Conservation (phyloP, 192 early-diverging fungal species). For the Lobulomyces angularis region DNA sequence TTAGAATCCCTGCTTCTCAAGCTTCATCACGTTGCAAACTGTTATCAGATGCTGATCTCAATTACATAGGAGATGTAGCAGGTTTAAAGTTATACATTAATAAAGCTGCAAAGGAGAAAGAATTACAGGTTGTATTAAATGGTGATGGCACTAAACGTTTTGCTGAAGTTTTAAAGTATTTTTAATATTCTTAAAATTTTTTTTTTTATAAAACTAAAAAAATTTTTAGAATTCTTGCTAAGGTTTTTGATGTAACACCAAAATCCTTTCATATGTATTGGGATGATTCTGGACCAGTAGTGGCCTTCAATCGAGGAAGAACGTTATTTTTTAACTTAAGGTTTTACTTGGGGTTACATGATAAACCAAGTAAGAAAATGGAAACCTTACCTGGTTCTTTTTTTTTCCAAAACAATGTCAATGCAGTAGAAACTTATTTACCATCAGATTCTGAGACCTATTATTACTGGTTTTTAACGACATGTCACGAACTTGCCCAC, state of each 20-base stretch:
- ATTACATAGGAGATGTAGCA: too few species aligned
- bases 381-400: slow-evolving; percentile 10
- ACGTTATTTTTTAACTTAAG: slow-evolving; percentile 74
- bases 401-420: too few species aligned
- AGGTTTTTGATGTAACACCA: slow-evolving; percentile 49
- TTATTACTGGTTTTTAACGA: slow-evolving; percentile 75
- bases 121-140: too few species aligned
- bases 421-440: too few species aligned
- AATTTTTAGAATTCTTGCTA: too few species aligned
- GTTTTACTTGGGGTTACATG: slow-evolving; percentile 61
- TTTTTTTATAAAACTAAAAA: too few species aligned
- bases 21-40: too few species aligned
- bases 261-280: slow-evolving; percentile 62
- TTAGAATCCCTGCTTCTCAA: too few species aligned
- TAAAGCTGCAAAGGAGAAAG: too few species aligned
- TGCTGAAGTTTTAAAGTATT: slow-evolving; percentile 14
- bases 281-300: slow-evolving; percentile 51
- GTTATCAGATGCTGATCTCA: too few species aligned
- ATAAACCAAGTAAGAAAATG: slow-evolving; percentile 7
- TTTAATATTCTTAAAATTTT: too few species aligned
- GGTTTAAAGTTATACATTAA: too few species aligned
- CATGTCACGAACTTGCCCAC: slow-evolving; percentile 75
- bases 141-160: slow-evolving; percentile 13
- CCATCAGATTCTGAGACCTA: slow-evolving; percentile 16
- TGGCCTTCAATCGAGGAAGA: slow-evolving; percentile 69